These are phyloP conservation scores for Lasiodiplodia hormozganensis DNA, from an alignment of 2,329 filamentous ascomycete species.

Conservation along the genomic window DNA sequence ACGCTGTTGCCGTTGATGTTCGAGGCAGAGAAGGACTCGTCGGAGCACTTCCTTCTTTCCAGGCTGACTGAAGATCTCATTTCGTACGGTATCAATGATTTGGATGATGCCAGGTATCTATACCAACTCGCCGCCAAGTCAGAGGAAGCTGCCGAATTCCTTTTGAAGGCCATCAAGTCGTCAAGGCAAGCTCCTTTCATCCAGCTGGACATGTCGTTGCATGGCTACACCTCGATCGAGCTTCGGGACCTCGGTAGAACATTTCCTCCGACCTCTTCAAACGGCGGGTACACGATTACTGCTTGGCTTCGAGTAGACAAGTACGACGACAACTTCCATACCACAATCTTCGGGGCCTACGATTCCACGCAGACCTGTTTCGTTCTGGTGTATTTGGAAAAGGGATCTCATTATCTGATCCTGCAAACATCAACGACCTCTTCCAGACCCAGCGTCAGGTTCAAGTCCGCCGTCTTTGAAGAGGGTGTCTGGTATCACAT, in stretches of 20 bases:
- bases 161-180: constrained; percentile 74
- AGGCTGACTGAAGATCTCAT: constrained; percentile 74
- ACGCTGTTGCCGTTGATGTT: constrained; percentile 45
- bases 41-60: constrained; percentile 56
- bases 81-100: constrained; percentile 75
- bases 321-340: constrained; percentile 85
- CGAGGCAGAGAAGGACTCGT: not conserved
- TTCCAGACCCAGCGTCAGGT: constrained; percentile 85
- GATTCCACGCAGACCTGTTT: constrained; percentile 93
- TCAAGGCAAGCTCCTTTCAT: constrained; percentile 84
- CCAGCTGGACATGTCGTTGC: constrained; percentile 88
- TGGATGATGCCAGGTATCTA: constrained; percentile 85
- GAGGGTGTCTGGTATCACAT: constrained; percentile 91
- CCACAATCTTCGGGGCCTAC: constrained; percentile 94
- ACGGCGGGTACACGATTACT: constrained; percentile 85
- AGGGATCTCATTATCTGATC: constrained; percentile 91
- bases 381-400: constrained; percentile 89
- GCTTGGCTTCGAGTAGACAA: constrained; percentile 88
- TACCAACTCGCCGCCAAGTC: constrained; percentile 63
- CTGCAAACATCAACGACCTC: constrained; percentile 93
- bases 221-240: constrained; percentile 91
- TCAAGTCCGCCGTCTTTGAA: constrained; percentile 81
- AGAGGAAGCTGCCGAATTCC: constrained; percentile 68
- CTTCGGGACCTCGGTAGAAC: constrained; percentile 81
- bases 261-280: constrained; percentile 80